Evolutionary conservation across 768 basidiomycete species (phyloP).

Genomic region (Leccinum fibrillosum): DNA sequence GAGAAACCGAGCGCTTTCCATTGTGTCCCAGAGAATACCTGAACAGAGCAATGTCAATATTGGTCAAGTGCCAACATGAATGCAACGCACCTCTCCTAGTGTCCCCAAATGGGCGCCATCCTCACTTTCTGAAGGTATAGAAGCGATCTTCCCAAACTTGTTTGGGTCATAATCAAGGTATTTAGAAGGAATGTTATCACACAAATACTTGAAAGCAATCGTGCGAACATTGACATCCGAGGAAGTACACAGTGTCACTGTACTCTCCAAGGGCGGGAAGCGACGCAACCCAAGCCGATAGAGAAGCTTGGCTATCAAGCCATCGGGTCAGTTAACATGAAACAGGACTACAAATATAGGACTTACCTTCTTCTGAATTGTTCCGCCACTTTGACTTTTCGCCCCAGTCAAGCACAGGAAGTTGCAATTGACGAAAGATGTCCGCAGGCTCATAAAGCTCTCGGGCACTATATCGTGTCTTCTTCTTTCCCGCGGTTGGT

Average conservation of each 20-base stretch:
- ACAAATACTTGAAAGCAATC: conserved; percentile 74
- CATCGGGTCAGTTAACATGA: not conserved
- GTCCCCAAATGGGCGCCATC: conserved; percentile 54
- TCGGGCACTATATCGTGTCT: conserved; percentile 54
- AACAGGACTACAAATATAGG: not conserved
- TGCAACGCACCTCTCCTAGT: conserved; percentile 53
- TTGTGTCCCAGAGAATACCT: conserved; percentile 70
- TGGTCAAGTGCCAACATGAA: not conserved
- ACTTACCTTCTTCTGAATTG: conserved; percentile 81
- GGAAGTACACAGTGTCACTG: conserved; percentile 69
- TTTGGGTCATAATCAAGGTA: conserved; percentile 60
- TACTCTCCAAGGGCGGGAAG: conserved; percentile 60
- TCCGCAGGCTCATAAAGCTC: conserved; percentile 86
- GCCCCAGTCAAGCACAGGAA: conserved; percentile 91
- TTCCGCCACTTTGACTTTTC: conserved; percentile 71
- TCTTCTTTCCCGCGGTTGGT: conserved; percentile 32
- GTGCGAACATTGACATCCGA: conserved; percentile 47
- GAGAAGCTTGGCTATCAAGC: conserved; percentile 67
- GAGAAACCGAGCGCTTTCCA: conserved; percentile 79
- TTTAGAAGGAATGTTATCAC: conserved; percentile 63
- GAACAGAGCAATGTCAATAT: not conserved
- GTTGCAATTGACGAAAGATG: conserved; percentile 61
- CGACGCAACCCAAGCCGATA: conserved; percentile 67
- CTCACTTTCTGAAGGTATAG: conserved; percentile 70
- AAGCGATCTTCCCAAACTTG: conserved; percentile 57